Base-by-base conservation (phyloP, 192 early-diverging fungal genomes). In the Backusella psychrophila region DNA sequence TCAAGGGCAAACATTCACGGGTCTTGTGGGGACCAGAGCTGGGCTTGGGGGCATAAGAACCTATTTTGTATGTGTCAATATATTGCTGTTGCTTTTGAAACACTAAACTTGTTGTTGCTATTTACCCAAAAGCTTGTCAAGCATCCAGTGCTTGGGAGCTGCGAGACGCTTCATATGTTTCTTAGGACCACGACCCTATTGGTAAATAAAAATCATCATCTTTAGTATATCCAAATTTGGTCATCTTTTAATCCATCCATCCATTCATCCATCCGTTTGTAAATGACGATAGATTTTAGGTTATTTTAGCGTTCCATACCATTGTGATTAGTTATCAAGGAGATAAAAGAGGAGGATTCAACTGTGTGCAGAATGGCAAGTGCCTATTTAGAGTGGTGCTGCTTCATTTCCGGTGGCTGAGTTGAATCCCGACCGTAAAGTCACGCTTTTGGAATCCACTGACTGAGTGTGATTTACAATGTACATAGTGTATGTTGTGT, bases 81-180 rank as follows among this genome's bases (percentile, higher is more conserved):
- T n/a, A n/a, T n/a, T n/a, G n/a, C n/a, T n/a, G n/a, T n/a, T n/a
- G n/a, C n/a, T n/a, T n/a, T n/a, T n/a, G n/a, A n/a, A n/a, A n/a
- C n/a, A n/a, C n/a, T n/a, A n/a, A n/a, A n/a, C n/a, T 4, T 66
- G 29, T 34, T 17, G 12, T 68, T 15, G 49, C 3, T 12, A 41
- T 34, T 41, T 97, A 84, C 98, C 98, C 87, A 96, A 96, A 77
- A 99, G 93, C 88, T 99, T 99, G 96, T 99, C 97, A 83, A 99
- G 92, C 96, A 99, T 98, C 98, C 98, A 99, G 93, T 99, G 97
- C 92, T 96, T 96, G 88, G 98, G 98, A 63, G 98, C 96, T 83
- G 87, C 89, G 78, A 99, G 93, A 80, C 98, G 96, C 95, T 99
- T 99, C 92, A 99, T 90, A 89, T 99, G 98, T 93, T 99, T 98